A percentile compares a stretch with the other conserved stretches of the same genome.
These are phyloP conservation scores for Lichtheimia corymbifera DNA, from an alignment of 371 early-diverging fungal genomes.

Conservation along the genomic window DNA sequence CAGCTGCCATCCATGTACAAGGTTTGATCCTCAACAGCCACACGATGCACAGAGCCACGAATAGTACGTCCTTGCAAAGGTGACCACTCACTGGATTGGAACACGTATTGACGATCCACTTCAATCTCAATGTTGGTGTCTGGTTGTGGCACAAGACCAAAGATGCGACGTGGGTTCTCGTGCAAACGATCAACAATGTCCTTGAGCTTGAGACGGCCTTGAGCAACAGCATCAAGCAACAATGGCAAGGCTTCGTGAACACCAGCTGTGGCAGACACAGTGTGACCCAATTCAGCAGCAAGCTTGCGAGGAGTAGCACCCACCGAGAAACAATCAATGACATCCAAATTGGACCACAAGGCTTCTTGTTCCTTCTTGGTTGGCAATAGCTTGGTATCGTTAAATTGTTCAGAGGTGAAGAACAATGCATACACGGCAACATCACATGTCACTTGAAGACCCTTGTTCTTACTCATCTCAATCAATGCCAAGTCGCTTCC, in stretches of 20 bases:
- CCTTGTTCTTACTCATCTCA: constrained; percentile 83
- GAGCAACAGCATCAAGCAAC: constrained; percentile 80
- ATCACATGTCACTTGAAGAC: constrained; percentile 92
- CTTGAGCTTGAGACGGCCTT: constrained; percentile 78
- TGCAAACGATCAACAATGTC: constrained; percentile 77
- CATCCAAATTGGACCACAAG: constrained; percentile 78
- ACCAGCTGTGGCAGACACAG: constrained; percentile 51
- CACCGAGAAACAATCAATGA: constrained; percentile 90
- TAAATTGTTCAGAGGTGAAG: constrained; percentile 54
- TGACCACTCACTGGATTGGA: constrained; percentile 42
- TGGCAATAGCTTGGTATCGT: constrained; percentile 47
- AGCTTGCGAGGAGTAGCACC: constrained; percentile 71
- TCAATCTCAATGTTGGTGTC: constrained; percentile 91
- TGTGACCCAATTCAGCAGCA: constrained; percentile 51
- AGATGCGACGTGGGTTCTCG: constrained; percentile 86
- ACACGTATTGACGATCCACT: constrained; percentile 56
- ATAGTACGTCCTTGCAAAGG: constrained; percentile 53
- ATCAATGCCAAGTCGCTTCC: constrained; percentile 84
- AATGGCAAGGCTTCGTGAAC: constrained; percentile 79
- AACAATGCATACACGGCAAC: constrained; percentile 84
- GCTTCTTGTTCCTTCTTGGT: constrained; percentile 61
- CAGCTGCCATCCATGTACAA: constrained; percentile 82
- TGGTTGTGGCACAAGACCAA: constrained; percentile 82
- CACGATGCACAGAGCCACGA: constrained; percentile 77
- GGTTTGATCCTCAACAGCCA: constrained; percentile 81